Evolutionary conservation across 805 yeast species (phyloP).

Genomic region (Ogataea paraovalis): DNA sequence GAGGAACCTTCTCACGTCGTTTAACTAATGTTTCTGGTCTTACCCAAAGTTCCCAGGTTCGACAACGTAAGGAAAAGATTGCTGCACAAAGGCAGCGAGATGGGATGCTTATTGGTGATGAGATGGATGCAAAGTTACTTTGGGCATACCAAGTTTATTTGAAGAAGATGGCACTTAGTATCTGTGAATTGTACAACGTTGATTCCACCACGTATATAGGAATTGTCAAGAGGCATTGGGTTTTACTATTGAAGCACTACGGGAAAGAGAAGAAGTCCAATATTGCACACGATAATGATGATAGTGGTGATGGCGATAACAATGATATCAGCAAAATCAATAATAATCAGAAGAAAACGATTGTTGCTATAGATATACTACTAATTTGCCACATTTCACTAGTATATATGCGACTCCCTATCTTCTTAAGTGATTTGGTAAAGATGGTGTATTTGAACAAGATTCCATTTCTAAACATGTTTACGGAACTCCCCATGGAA

Average conservation of each 20-base stretch:
- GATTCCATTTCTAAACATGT: slow-evolving; percentile 39
- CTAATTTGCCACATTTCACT: slow-evolving; percentile 49
- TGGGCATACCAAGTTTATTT: slow-evolving; percentile 36
- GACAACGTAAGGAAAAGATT: slow-evolving; percentile 5
- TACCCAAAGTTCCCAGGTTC: slow-evolving; percentile 21
- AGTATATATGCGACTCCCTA: slow-evolving; percentile 44
- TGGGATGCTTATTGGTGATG: slow-evolving; percentile 21
- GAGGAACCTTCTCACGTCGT: slow-evolving; percentile 49
- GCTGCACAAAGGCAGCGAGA: slow-evolving; percentile 3
- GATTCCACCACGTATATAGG: slow-evolving; percentile 9
- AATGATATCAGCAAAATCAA: neutral
- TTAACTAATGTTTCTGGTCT: slow-evolving; percentile 44
- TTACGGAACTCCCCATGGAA: slow-evolving; percentile 18
- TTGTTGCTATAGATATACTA: slow-evolving; percentile 20
- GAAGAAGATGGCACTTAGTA: slow-evolving; percentile 40
- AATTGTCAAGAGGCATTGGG: slow-evolving; percentile 34
- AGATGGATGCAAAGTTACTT: slow-evolving; percentile 14
- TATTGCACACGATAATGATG: no score
- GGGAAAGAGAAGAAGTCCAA: neutral
- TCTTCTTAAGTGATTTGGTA: slow-evolving; percentile 47
- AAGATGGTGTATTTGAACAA: slow-evolving; percentile 37
- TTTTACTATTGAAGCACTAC: slow-evolving; percentile 8
- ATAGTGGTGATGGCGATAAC: no score
- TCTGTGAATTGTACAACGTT: slow-evolving; percentile 31
- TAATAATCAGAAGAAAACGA: neutral